Conservation (phyloP, 257 asterid genomes). For the Paraleonurus japonicus region DNA sequence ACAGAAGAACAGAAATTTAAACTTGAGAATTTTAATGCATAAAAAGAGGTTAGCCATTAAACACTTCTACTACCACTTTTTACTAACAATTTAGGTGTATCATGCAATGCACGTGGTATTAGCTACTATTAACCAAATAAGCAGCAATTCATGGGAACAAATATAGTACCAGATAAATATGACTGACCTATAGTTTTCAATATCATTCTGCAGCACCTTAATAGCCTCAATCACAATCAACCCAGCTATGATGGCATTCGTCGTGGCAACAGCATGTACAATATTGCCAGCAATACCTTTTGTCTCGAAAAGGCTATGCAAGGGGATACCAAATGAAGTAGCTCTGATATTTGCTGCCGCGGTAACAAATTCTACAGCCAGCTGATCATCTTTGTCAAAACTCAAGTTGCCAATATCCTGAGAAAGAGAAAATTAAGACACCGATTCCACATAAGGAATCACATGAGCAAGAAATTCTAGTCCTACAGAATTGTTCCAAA, state of each 20-base stretch:
- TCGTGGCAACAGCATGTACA: conserved; percentile 99
- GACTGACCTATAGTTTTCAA: conserved; percentile 65
- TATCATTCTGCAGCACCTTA: conserved; percentile 81
- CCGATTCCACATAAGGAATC: conserved; percentile 15
- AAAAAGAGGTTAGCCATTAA: too few relatives aligned
- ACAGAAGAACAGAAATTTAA: too few relatives aligned
- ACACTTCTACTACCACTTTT: too few relatives aligned
- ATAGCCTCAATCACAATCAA: conserved; percentile 96
- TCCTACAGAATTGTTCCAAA: conserved; percentile 30
- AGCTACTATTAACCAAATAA: neutral
- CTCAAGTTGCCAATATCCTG: conserved; percentile 93
- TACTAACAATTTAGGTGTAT: too few relatives aligned
- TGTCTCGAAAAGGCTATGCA: conserved; percentile 96
- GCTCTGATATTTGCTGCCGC: conserved; percentile 99
- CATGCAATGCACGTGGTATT: too few relatives aligned
- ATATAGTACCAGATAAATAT: conserved; percentile 12
- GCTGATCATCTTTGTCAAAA: conserved; percentile 97
- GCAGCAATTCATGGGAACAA: conserved; percentile 8
- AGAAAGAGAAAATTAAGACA: conserved; percentile 1
- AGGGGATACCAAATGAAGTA: conserved; percentile 90
- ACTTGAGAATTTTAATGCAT: too few relatives aligned
- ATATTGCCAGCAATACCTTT: conserved; percentile 99
- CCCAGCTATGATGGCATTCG: conserved; percentile 96
- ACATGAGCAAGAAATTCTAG: conserved; percentile 18
- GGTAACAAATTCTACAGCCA: conserved; percentile 95